These are phyloP conservation scores for Coniella lustricola DNA, from an alignment of 2,329 filamentous ascomycete genomes.

Conservation along the genomic window DNA sequence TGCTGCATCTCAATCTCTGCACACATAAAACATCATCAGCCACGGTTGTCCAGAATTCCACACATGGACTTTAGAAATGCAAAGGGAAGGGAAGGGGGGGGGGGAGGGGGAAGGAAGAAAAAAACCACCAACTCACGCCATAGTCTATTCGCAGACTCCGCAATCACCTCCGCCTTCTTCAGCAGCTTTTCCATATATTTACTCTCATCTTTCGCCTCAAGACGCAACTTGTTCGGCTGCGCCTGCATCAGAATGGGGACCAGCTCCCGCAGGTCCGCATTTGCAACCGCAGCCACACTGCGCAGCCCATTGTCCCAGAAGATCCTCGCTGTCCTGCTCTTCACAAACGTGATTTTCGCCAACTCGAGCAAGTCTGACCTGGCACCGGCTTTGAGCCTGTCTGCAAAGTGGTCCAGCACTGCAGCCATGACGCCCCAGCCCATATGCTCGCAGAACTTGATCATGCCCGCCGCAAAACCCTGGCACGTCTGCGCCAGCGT, in stretches of 20 bases:
- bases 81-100: too few species aligned
- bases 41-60: background rate
- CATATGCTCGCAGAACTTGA: slow-evolving; percentile 74
- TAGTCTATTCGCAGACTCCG: slow-evolving; percentile 59
- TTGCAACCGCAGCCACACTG: slow-evolving; percentile 59
- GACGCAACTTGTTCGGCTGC: slow-evolving; percentile 57
- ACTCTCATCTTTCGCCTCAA: slow-evolving; percentile 48
- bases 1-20: slow-evolving; percentile 45
- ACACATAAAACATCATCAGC: slow-evolving; percentile 15
- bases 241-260: slow-evolving; percentile 68
- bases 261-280: slow-evolving; percentile 60
- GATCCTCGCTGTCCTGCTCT: slow-evolving; percentile 65
- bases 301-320: slow-evolving; percentile 74
- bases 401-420: slow-evolving; percentile 68
- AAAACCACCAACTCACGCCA: slow-evolving; percentile 60
- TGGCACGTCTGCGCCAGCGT: slow-evolving; percentile 67
- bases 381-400: slow-evolving; percentile 65
- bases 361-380: slow-evolving; percentile 63
- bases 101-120: too few species aligned
- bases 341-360: slow-evolving; percentile 66
- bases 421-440: slow-evolving; percentile 66
- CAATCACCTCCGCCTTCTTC: slow-evolving; percentile 60
- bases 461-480: slow-evolving; percentile 71
- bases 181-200: slow-evolving; percentile 58
- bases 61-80: too few species aligned